Evolutionary conservation across 179 eudicot species (phyloP), one percentile per base, ranked within the genome.

Genomic region (Silene vulgaris): DNA sequence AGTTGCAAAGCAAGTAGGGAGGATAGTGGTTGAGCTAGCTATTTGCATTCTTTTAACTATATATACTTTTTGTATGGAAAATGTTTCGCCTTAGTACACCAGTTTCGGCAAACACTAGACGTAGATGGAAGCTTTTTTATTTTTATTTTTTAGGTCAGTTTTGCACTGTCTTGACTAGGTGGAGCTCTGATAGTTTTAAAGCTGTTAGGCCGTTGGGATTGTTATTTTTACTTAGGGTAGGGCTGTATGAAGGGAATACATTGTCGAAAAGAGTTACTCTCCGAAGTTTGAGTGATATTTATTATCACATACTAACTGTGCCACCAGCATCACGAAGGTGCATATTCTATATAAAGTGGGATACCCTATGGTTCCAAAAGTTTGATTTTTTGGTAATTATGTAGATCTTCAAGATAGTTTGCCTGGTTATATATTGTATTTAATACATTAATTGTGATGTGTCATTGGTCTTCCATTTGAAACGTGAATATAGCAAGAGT

Each of bases 361-460:
- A 35, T 17, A 17, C 14, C 4, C 37, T 8, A 67, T 67, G 71
- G 6, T 40, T 37, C 52, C 17, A 45, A n/a, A 67, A 65, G 71
- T 8, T 2, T 67, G 26, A 17, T 1, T 20, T 35, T 40, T 40
- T 67, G 28, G 28, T 20, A 40, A 35, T 5, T 67, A 35, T 67
- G 52, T 67, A 67, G 28, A 35, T 20, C 52, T 65, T 65, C 65
- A 9, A 35, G 71, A 40, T 20, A 14, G 28, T 67, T 65, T 32
- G 28, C 16, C 71, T 7, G 7, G 71, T 54, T 13, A 11, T n/a
- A 66, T 35, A 23, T 35, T 21, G 19, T 65, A 29, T 29, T 65
- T 65, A 14, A 65, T 13, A 30, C 16, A 28, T 23, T 30, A 35
- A 21, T 19, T 17, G 19, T 35, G 71, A 66, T 35, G 23, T 16